Evolutionary conservation across 768 basidiomycete species (phyloP).

Genomic region (Tremella mesenterica): DNA sequence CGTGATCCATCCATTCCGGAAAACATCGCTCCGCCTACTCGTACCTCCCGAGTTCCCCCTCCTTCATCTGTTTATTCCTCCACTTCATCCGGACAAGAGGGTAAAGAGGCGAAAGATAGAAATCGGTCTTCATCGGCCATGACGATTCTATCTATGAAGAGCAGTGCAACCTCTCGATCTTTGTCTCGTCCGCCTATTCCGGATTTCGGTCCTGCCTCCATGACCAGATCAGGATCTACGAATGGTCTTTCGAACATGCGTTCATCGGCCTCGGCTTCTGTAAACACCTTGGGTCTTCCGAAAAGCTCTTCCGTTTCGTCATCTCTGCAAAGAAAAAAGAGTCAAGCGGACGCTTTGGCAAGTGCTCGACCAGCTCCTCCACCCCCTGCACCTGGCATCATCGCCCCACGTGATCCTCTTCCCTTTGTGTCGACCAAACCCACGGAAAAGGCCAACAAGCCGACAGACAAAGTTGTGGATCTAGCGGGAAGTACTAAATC

Average conservation of each 20-base stretch:
- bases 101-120: slow-evolving; percentile 3
- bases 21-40: slow-evolving; percentile 1
- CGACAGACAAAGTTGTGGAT: no score
- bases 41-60: neutral
- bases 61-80: neutral
- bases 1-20: slow-evolving; percentile 10
- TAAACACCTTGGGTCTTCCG: slow-evolving; percentile 18
- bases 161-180: neutral
- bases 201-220: slow-evolving; percentile 13
- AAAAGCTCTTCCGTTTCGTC: slow-evolving; percentile 17
- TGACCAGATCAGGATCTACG: neutral
- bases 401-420: neutral
- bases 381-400: slow-evolving; percentile 7
- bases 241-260: no score
- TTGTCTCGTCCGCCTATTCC: slow-evolving; percentile 1
- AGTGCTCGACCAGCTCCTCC: slow-evolving; percentile 28
- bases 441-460: neutral
- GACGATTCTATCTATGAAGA: neutral
- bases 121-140: slow-evolving; percentile 23
- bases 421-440: no score
- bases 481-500: no score
- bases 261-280: slow-evolving; percentile 6
- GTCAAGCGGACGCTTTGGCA: slow-evolving; percentile 28
- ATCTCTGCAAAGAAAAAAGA: slow-evolving; percentile 14
- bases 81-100: neutral